phyloP scores from a whole-genome alignment of 1,284 basidiomycete species.

The Exobasidium cylindrosporum region DNA sequence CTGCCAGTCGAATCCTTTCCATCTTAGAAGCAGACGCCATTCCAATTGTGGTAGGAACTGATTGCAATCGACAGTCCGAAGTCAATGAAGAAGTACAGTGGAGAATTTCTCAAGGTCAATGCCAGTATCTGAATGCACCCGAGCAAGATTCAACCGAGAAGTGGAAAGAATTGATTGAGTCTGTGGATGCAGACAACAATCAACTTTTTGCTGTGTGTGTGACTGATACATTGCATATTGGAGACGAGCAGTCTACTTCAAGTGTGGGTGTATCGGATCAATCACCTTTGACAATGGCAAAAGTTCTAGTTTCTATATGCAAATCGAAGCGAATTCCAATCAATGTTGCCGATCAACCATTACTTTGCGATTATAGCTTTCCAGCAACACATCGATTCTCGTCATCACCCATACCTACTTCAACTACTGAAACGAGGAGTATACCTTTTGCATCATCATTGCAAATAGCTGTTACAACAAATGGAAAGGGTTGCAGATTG shows the following conservation, averaged over 20 bases:
- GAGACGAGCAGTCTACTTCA: slow-evolving; percentile 19
- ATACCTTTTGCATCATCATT: slow-evolving; percentile 60
- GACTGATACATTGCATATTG: slow-evolving; percentile 46
- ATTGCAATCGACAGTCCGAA: slow-evolving; percentile 56
- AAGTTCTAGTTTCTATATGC: slow-evolving; percentile 36
- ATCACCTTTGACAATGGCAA: slow-evolving; percentile 23
- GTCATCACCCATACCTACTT: slow-evolving; percentile 19
- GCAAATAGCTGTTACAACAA: slow-evolving; percentile 85
- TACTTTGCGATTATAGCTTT: slow-evolving; percentile 85
- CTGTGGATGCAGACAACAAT: slow-evolving; percentile 1
- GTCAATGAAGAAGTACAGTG: slow-evolving; percentile 72
- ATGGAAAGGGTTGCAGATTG: slow-evolving; percentile 84
- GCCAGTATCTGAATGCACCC: not conserved
- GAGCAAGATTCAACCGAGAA: not conserved
- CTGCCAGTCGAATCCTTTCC: slow-evolving; percentile 74
- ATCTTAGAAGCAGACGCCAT: slow-evolving; percentile 76
- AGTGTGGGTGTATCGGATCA: slow-evolving; percentile 12
- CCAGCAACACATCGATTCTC: slow-evolving; percentile 80
- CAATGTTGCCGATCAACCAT: slow-evolving; percentile 81
- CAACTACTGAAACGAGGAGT: not conserved
- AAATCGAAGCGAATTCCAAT: slow-evolving; percentile 65
- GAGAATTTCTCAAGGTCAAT: slow-evolving; percentile 63
- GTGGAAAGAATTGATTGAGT: slow-evolving; percentile 11
- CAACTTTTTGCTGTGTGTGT: slow-evolving; percentile 50
- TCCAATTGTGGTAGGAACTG: slow-evolving; percentile 64